Evolutionary conservation across 2,329 filamentous ascomycete species (phyloP), one percentile per base, ranked within the genome.

Genomic region (Mycosphaerella sp.): DNA sequence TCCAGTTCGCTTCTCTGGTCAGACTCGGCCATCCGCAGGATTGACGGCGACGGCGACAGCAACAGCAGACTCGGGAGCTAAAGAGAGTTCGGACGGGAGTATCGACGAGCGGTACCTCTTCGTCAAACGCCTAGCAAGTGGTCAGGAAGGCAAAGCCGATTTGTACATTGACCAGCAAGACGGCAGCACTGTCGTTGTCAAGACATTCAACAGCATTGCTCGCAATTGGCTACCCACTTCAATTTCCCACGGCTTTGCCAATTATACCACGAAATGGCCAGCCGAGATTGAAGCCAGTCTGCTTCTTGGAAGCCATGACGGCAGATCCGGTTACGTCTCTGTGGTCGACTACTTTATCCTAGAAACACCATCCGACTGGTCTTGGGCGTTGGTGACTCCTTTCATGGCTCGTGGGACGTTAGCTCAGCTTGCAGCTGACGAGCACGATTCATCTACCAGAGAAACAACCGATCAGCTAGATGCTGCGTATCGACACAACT

Each of bases 401-500:
- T 56, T 52, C 14, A 39, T 55, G n/a, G 25, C 36, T 6, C n/a
- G 35, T 10, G 57, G 55, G 8, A 59, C 48, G 8, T 44, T 59
- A 2, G n/a, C 42, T 3, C 37, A 49, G n/a, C 52, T 59, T 6
- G 55, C 53, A 12, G 40, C 44, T 5, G 30, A 44, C n/a, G 53
- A 55, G 35, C 16, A 25, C 9, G 32, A 17, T 10, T 16, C 16
- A 1, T 14, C n/a, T 17, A 30, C 1, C 17, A 27, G 28, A 10
- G 28, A 10, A 4, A 45, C 44, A 5, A n/a, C 46, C 21, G 27
- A 49, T 3, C 32, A 50, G n/a, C 36, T 68, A 2, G 68, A 71
- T 39, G 43, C 41, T 6, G 25, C 43, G 6, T 66, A 64, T 44
- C 65, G 68, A 6, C 62, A 65, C 4, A 52, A 58, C 2, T 65